These are phyloP conservation scores for Fusarium hainanense DNA, from an alignment of 2,329 filamentous ascomycete genomes.

Conservation along the genomic window DNA sequence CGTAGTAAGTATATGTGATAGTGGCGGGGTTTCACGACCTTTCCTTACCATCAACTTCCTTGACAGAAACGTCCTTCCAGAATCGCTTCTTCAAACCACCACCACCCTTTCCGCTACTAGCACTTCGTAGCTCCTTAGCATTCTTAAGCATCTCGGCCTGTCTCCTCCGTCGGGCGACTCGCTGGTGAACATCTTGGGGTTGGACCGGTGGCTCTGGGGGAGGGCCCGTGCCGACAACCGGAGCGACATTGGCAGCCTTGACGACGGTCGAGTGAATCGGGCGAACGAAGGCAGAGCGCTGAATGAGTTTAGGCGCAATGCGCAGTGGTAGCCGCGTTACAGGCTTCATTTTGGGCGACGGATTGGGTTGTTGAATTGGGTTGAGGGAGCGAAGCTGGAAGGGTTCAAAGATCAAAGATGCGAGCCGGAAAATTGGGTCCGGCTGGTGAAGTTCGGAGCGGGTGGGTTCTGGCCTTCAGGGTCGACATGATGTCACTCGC, in stretches of 20 bases:
- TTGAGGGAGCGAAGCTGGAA: constrained; percentile 19
- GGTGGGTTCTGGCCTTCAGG: constrained; percentile 27
- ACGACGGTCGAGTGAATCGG: constrained; percentile 50
- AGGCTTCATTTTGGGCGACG: constrained; percentile 54
- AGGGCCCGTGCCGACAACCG: constrained; percentile 67
- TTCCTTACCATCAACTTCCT: constrained; percentile 70
- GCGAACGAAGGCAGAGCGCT: constrained; percentile 35
- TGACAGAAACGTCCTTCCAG: constrained; percentile 85
- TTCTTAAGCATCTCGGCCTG: constrained; percentile 67
- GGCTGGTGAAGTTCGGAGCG: constrained; percentile 18
- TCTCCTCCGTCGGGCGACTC: constrained; percentile 62
- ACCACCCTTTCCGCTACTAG: constrained; percentile 54
- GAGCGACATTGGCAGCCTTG: constrained; percentile 60
- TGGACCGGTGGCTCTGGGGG: constrained; percentile 67
- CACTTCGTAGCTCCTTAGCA: constrained; percentile 60
- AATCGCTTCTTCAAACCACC: constrained; percentile 75
- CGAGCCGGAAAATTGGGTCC: constrained; percentile 40
- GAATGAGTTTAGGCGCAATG: constrained; percentile 46
- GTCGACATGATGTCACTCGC: constrained; percentile 41
- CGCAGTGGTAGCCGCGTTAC: constrained; percentile 55
- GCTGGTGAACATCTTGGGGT: constrained; percentile 53
- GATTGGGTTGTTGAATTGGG: constrained; percentile 7
- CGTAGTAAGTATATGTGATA: constrained; percentile 13
- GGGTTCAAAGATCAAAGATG: constrained; percentile 15
- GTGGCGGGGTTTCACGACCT: background rate